Percentiles rank a stretch among this genome's conserved stretches.
Evolutionary conservation across 169 alveolate species (phyloP).

Genomic region (Plasmodium vivax): DNA sequence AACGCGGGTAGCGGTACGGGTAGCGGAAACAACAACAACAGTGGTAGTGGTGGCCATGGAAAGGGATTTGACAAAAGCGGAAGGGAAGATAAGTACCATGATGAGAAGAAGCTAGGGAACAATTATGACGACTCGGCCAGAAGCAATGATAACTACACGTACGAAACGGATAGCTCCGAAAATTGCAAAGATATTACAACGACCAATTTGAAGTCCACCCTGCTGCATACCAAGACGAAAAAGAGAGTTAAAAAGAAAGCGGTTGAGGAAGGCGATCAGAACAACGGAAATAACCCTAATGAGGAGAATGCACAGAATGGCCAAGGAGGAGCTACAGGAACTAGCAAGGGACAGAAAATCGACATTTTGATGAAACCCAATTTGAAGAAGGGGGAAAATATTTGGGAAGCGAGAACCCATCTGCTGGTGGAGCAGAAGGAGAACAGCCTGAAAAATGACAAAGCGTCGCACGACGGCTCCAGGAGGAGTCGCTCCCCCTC

Average conservation of each 20-base stretch:
- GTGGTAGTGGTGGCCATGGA: background rate
- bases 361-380: conserved; percentile 51
- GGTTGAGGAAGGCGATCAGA: conserved; percentile 14
- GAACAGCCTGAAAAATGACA: conserved; percentile 20
- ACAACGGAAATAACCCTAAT: background rate
- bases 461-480: conserved; percentile 18
- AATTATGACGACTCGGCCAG: conserved; percentile 2
- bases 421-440: conserved; percentile 50
- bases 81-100: conserved; percentile 15
- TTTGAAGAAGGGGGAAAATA: conserved; percentile 73
- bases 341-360: conserved; percentile 21
- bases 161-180: conserved; percentile 38
- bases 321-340: background rate
- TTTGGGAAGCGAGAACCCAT: conserved; percentile 73
- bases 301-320: conserved; percentile 10
- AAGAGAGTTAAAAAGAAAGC: conserved; percentile 43
- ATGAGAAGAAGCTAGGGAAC: conserved; percentile 20
- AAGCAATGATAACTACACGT: conserved; percentile 33
- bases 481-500: conserved; percentile 51
- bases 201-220: conserved; percentile 61
- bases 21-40: background rate
- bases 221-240: conserved; percentile 44
- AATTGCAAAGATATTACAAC: conserved; percentile 70
- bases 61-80: conserved; percentile 6
- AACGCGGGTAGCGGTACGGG: background rate